These are phyloP conservation scores for Boeremia exigua DNA, from an alignment of 2,329 filamentous ascomycete species.

Conservation along the genomic window DNA sequence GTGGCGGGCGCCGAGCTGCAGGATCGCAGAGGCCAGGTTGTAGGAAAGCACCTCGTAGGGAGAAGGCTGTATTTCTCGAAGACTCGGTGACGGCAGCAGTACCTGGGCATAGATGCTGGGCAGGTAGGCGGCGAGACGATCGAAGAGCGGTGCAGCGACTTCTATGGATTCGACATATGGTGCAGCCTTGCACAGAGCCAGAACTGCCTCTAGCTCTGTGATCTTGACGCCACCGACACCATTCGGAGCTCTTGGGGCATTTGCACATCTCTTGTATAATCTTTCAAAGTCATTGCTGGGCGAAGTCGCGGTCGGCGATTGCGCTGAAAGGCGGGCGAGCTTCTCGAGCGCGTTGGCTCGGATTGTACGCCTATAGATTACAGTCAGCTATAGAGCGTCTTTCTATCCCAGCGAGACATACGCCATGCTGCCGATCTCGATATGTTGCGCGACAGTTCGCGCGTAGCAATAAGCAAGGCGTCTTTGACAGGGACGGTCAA, in stretches of 20 bases:
- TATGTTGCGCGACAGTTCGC: slow-evolving; percentile 6
- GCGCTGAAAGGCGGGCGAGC: slow-evolving; percentile 56
- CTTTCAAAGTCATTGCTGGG: slow-evolving; percentile 48
- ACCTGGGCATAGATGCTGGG: slow-evolving; percentile 81
- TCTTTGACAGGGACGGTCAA: slow-evolving; percentile 2
- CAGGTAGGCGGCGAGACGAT: slow-evolving; percentile 82
- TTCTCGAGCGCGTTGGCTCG: slow-evolving; percentile 58
- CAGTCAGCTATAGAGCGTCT: neutral
- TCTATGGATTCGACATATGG: slow-evolving; percentile 73
- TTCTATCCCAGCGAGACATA: neutral
- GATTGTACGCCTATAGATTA: slow-evolving; percentile 42
- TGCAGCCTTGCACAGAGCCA: slow-evolving; percentile 90
- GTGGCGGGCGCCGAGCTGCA: slow-evolving; percentile 80
- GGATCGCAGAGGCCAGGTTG: slow-evolving; percentile 77
- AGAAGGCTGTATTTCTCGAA: slow-evolving; percentile 82
- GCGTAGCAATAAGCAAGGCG: slow-evolving; percentile 7
- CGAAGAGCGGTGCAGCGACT: slow-evolving; percentile 78
- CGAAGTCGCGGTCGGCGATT: slow-evolving; percentile 33
- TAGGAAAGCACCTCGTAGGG: slow-evolving; percentile 86
- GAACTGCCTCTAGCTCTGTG: slow-evolving; percentile 87
- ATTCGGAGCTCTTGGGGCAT: slow-evolving; percentile 20
- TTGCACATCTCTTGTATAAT: slow-evolving; percentile 50
- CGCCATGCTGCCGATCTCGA: slow-evolving; percentile 6
- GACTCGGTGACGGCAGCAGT: slow-evolving; percentile 80
- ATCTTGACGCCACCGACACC: slow-evolving; percentile 61